Percentiles rank a stretch among this genome's conserved stretches.
Evolutionary conservation across 441 rosid species (phyloP).

Genomic region (Gossypium schwendimanii): DNA sequence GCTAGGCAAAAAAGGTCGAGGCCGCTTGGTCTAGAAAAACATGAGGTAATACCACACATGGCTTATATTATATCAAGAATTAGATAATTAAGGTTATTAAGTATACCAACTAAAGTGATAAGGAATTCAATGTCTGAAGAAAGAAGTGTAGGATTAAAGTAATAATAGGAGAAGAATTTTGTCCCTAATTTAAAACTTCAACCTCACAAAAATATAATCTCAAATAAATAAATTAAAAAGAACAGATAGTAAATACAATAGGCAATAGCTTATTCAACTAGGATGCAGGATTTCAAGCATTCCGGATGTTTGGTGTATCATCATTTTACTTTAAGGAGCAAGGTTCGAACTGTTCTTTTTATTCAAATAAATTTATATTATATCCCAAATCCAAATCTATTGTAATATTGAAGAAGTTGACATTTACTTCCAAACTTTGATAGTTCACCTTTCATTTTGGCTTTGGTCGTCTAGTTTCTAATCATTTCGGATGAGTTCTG

Average conservation of each 20-base stretch:
- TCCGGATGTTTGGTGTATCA: neutral
- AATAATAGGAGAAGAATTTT: too few species aligned
- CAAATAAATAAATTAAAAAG: too few species aligned
- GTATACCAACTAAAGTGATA: too few species aligned
- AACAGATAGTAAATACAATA: too few species aligned
- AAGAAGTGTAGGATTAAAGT: too few species aligned
- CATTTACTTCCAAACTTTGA: slow-evolving; percentile 11
- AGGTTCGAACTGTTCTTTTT: neutral
- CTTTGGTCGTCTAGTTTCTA: slow-evolving; percentile 11
- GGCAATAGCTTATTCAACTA: neutral
- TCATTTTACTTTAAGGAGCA: neutral
- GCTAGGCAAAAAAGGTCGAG: neutral
- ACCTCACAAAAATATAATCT: too few species aligned
- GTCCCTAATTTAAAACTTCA: too few species aligned
- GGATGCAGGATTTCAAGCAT: neutral
- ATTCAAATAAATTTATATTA: neutral
- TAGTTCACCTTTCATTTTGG: slow-evolving; percentile 16
- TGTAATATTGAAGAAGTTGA: slow-evolving; percentile 4
- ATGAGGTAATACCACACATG: neutral
- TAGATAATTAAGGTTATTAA: too few species aligned
- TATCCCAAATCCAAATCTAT: neutral
- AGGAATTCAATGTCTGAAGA: too few species aligned
- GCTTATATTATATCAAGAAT: neutral
- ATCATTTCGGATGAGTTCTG: slow-evolving; percentile 21
- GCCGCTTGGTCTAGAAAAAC: neutral